phyloP scores from a whole-genome alignment of 805 yeast species.

The Hanseniaspora guilliermondii region DNA sequence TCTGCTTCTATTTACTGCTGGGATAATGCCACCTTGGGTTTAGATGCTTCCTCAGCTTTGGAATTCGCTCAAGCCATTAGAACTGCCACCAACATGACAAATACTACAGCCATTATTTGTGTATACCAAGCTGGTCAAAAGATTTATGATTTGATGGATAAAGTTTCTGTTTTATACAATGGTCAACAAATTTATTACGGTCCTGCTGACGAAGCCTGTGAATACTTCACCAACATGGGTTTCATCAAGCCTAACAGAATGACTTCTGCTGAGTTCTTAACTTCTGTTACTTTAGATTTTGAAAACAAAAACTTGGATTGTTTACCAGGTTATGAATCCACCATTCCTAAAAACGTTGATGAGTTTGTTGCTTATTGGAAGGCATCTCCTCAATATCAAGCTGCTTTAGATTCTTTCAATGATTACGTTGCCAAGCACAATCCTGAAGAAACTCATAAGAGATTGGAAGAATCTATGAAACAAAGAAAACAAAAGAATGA shows the following conservation, averaged over 20 bases:
- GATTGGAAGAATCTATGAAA: slow-evolving; percentile 32
- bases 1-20: slow-evolving; percentile 46
- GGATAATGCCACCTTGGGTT: slow-evolving; percentile 65
- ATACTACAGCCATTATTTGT: slow-evolving; percentile 47
- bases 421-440: slow-evolving; percentile 33
- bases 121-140: slow-evolving; percentile 60
- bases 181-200: slow-evolving; percentile 56
- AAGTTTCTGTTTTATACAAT: slow-evolving; percentile 45
- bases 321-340: slow-evolving; percentile 38
- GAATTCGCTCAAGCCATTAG: slow-evolving; percentile 51
- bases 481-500: slow-evolving; percentile 33
- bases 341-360: slow-evolving; percentile 43
- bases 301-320: slow-evolving; percentile 39
- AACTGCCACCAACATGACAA: slow-evolving; percentile 44
- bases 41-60: slow-evolving; percentile 58
- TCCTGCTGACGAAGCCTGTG: slow-evolving; percentile 39
- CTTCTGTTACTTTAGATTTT: slow-evolving; percentile 56
- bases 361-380: slow-evolving; percentile 52
- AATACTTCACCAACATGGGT: slow-evolving; percentile 50
- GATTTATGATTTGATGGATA: slow-evolving; percentile 49
- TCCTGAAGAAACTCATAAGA: slow-evolving; percentile 30
- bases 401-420: slow-evolving; percentile 29
- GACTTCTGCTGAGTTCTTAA: slow-evolving; percentile 56
- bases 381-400: slow-evolving; percentile 41
- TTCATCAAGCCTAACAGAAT: slow-evolving; percentile 49